Base-by-base conservation (phyloP, 257 asterid genomes). In the Solanum bulbocastanum region DNA sequence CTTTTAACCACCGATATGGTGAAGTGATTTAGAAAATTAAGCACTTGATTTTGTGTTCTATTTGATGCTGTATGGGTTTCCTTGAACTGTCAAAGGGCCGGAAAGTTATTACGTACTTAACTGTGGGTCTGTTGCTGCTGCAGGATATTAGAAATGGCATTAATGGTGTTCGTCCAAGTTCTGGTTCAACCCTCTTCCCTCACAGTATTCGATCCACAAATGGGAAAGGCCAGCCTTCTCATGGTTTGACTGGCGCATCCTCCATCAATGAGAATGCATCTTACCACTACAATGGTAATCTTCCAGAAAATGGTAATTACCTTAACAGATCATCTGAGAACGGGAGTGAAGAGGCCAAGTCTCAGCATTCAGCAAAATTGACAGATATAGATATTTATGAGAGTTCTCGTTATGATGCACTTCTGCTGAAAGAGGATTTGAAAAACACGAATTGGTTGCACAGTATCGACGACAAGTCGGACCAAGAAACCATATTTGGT, bases 361-460 rank as follows among this genome's bases (percentile, higher is more conserved):
- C 90, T 75, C 93, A 88, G 72, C 87, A 90, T 66, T 91, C 93
- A 20, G 95, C 98, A 88, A 96, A 92, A 88, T 86, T 94, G 82
- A 88, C 90, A 84, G 92, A 90, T 87, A 85, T 58, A 5, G 99
- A 97, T 82, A 94, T 96, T 15, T 95, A 96, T 25, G 99, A 96
- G 91, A 97, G 99, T 88, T 96, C 96, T 30, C 96, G 98, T n/a
- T 97, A 96, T 32, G 99, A 97, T 85, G 91, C 91, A 3, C 87
- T 90, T 84, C 87, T 92, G 62, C 90, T 88, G 14, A 96, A 97
- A 91, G 99, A 97, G 93, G 99, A 97, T 90, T 87, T 93, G 88
- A 97, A 94, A 93, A 94, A 94, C 91, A 89, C 96, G 20, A 95
- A 93, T 79, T 96, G 99, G 99, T 94, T 97, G 75, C 99, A 92